These are phyloP conservation scores for Coemansia nantahalensis DNA, from an alignment of 192 early-diverging fungal genomes.

Conservation along the genomic window DNA sequence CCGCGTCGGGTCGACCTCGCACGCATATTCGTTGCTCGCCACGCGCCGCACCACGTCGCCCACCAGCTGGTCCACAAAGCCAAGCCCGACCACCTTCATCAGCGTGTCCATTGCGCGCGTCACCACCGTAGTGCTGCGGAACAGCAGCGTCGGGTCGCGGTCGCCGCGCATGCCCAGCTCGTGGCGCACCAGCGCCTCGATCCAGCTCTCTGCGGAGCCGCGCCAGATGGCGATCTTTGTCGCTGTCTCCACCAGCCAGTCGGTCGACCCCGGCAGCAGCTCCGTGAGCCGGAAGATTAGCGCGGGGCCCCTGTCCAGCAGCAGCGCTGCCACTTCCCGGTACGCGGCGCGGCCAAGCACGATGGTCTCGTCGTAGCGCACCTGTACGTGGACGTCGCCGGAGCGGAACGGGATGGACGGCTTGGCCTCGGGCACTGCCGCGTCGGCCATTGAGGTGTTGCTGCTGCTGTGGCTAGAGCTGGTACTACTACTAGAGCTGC, in stretches of 20 bases:
- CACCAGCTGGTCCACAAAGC: conserved; percentile 62
- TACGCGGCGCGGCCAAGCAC: conserved; percentile 28
- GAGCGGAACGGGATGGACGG: conserved; percentile 39
- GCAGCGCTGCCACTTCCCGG: conserved; percentile 8
- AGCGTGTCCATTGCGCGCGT: conserved; percentile 68
- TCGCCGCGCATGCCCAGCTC: conserved; percentile 31
- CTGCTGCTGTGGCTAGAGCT: neutral
- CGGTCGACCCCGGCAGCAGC: conserved; percentile 25
- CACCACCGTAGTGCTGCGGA: conserved; percentile 62
- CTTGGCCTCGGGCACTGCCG: neutral
- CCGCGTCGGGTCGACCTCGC: conserved; percentile 63
- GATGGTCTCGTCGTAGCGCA: conserved; percentile 47
- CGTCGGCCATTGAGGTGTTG: neutral
- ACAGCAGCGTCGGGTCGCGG: conserved; percentile 46
- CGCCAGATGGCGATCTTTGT: conserved; percentile 39
- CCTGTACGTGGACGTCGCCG: conserved; percentile 40
- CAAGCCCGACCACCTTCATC: conserved; percentile 64
- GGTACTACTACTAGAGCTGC: too few relatives aligned
- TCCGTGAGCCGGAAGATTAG: conserved; percentile 30
- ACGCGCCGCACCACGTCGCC: conserved; percentile 62
- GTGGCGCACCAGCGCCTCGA: conserved; percentile 29
- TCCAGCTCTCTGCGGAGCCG: conserved; percentile 24
- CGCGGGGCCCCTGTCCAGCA: conserved; percentile 30
- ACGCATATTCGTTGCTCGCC: conserved; percentile 50
- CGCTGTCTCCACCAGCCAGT: conserved; percentile 51